Evolutionary conservation across 805 yeast genomes (phyloP).

Genomic region (Wickerhamiella sergipiensis): DNA sequence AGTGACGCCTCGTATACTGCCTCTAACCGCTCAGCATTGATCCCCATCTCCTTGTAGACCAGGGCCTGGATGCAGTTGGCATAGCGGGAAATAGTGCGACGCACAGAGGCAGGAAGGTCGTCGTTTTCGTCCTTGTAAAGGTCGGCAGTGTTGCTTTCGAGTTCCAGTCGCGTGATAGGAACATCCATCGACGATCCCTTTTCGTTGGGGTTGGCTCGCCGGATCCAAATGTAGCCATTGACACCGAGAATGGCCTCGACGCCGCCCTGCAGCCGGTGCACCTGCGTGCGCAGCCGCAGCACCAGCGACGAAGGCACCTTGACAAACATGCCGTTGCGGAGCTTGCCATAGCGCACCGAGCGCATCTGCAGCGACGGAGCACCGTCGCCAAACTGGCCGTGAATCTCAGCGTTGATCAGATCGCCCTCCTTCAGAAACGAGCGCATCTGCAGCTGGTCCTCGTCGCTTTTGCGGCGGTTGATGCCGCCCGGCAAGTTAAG

Average conservation of each 20-base stretch:
- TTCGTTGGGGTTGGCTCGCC: conserved; percentile 33
- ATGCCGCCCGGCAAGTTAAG: conserved; percentile 97
- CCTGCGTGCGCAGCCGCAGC: conserved; percentile 74
- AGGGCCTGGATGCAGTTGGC: conserved; percentile 71
- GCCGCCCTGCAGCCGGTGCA: conserved; percentile 85
- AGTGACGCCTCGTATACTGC: conserved; percentile 83
- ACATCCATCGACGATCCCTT: conserved; percentile 23
- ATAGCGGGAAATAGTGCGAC: conserved; percentile 72
- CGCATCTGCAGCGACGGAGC: conserved; percentile 90
- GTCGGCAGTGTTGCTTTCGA: conserved; percentile 82
- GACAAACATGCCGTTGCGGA: conserved; percentile 77
- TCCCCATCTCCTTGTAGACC: conserved; percentile 74
- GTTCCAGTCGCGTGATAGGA: conserved; percentile 74
- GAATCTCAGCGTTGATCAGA: conserved; percentile 89
- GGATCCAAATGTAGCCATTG: conserved; percentile 88
- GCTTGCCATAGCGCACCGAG: conserved; percentile 86
- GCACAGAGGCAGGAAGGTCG: conserved; percentile 41
- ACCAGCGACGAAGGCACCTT: conserved; percentile 73
- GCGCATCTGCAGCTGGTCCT: conserved; percentile 95
- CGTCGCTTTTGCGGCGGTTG: conserved; percentile 81
- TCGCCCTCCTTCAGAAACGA: conserved; percentile 91
- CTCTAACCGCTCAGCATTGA: conserved; percentile 65
- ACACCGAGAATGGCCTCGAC: conserved; percentile 84
- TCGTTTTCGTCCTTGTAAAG: conserved; percentile 87
- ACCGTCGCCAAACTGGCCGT: conserved; percentile 77